Conservation (phyloP, 257 asterid species). For the Gentiana macrophylla region DNA sequence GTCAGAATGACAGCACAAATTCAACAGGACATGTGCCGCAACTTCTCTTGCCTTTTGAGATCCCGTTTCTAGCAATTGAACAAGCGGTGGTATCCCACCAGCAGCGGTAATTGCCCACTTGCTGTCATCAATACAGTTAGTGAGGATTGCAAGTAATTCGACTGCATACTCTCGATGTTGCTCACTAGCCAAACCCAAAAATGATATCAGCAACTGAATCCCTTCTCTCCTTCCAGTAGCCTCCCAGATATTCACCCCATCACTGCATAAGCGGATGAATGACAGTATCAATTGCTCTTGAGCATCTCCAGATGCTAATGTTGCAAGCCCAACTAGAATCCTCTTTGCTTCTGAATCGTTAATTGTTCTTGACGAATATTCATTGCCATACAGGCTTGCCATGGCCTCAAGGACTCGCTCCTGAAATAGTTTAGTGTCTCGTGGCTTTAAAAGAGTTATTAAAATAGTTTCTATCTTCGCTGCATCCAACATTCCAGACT, state of each 20-base stretch:
- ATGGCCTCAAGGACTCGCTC: constrained; percentile 83
- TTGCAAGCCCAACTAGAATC: constrained; percentile 69
- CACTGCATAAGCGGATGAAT: constrained; percentile 45
- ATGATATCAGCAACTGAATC: constrained; percentile 70
- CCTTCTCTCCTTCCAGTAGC: constrained; percentile 88
- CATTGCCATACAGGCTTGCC: constrained; percentile 66
- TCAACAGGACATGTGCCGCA: constrained; percentile 50
- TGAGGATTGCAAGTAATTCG: constrained; percentile 64
- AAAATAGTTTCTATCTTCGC: constrained; percentile 47
- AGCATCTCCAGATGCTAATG: constrained; percentile 56
- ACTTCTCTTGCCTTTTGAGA: constrained; percentile 59
- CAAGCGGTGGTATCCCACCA: constrained; percentile 93
- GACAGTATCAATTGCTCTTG: constrained; percentile 59
- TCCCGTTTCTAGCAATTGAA: constrained; percentile 62
- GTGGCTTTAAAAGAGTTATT: constrained; percentile 64
- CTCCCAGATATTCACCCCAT: constrained; percentile 56
- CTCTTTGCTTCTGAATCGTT: constrained; percentile 62
- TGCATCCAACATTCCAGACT: constrained; percentile 39
- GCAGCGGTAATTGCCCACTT: constrained; percentile 96
- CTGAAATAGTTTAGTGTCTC: constrained; percentile 71
- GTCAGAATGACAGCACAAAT: constrained; percentile 71
- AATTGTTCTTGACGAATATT: constrained; percentile 27
- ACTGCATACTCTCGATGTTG: constrained; percentile 80
- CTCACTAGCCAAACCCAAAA: constrained; percentile 66
- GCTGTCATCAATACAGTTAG: constrained; percentile 80